These are phyloP conservation scores for Pyracantha coccinea DNA, from an alignment of 331 rosid genomes.

Conservation along the genomic window DNA sequence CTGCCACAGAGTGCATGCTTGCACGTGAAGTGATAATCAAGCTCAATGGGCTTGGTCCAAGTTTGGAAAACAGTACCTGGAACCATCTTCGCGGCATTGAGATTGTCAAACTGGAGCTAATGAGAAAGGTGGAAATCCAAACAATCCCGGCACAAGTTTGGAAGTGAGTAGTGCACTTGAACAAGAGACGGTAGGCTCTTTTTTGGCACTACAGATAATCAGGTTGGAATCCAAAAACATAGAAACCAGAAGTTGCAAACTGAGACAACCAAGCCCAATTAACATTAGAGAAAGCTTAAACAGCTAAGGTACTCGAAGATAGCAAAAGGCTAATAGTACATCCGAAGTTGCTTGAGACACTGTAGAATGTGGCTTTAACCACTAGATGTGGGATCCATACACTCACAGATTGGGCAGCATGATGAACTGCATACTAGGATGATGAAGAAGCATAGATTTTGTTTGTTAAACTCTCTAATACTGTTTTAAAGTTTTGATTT, in stretches of 20 bases:
- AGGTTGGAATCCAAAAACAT: background rate
- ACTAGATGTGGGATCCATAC: background rate
- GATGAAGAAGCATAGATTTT: background rate
- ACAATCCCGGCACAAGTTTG: background rate
- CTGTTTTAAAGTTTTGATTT: background rate
- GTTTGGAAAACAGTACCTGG: background rate
- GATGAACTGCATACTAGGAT: background rate
- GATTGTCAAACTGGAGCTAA: background rate
- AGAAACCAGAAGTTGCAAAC: background rate
- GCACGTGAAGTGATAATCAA: background rate
- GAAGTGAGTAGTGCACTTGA: background rate
- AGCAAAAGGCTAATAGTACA: background rate
- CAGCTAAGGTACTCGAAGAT: background rate
- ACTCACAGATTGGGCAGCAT: background rate
- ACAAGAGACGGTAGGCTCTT: background rate
- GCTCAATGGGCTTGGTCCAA: background rate
- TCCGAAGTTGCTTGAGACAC: background rate
- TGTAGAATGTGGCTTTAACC: background rate
- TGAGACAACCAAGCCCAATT: background rate
- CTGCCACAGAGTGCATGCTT: background rate
- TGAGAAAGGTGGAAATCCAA: background rate
- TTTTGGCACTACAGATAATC: background rate
- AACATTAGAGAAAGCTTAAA: background rate
- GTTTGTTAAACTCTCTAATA: background rate
- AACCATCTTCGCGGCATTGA: background rate